These are phyloP conservation scores for Priceomyces medius DNA, from an alignment of 805 yeast species.

Conservation along the genomic window DNA sequence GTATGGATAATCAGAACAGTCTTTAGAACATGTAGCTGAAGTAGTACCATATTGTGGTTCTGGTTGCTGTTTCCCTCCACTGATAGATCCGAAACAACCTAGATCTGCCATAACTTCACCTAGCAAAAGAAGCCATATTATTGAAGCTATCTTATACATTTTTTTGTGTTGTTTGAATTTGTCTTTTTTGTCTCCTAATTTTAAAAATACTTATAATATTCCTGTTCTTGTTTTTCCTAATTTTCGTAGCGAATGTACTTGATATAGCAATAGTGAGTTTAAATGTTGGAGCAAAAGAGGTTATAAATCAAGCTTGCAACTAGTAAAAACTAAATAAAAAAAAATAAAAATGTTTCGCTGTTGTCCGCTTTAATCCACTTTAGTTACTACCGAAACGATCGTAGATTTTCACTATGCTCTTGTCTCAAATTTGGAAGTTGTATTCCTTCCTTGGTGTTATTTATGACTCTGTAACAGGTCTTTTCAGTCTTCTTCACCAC, in stretches of 20 bases:
- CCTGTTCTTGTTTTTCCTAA: too few relatives aligned
- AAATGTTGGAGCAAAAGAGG: neutral
- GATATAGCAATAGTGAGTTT: neutral
- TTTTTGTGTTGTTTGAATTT: neutral
- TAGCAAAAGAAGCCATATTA: neutral
- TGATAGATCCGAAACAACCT: slow-evolving; percentile 1
- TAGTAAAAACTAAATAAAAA: neutral
- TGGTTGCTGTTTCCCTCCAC: neutral
- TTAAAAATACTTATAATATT: too few relatives aligned
- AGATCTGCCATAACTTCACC: neutral
- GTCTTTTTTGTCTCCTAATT: neutral
- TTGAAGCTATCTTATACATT: neutral
- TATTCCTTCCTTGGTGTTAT: neutral
- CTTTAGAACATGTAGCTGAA: slow-evolving; percentile 22
- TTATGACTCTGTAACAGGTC: neutral
- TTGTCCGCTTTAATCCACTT: neutral
- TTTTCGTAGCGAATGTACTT: neutral
- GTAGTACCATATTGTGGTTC: neutral
- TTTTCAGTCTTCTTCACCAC: neutral
- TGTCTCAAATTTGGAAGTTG: neutral
- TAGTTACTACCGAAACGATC: too few relatives aligned
- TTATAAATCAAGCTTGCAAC: neutral
- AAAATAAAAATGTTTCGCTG: too few relatives aligned
- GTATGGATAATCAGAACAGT: slow-evolving; percentile 35
- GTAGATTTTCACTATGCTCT: neutral